A percentile compares a stretch with the other conserved stretches of the same genome.
phyloP scores from a whole-genome alignment of 2,329 filamentous ascomycete species.

The Trichoderma simmonsii region DNA sequence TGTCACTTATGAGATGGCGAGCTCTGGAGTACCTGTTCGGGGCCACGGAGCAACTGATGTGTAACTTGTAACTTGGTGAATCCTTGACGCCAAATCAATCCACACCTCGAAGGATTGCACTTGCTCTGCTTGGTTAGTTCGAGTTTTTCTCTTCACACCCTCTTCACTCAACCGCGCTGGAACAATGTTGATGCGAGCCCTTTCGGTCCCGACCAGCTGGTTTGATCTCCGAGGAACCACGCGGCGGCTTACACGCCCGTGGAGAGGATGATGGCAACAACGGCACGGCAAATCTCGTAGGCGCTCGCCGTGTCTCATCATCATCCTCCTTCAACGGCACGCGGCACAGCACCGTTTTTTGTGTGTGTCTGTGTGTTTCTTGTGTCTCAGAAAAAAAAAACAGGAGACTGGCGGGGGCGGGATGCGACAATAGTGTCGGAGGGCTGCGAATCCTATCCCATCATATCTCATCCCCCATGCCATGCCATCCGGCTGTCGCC shows the following conservation, averaged over 20 bases:
- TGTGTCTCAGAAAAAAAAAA: neutral
- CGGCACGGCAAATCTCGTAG: neutral
- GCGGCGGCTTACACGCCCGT: neutral
- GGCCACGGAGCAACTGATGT: neutral
- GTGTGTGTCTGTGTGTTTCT: neutral
- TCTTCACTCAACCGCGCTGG: neutral
- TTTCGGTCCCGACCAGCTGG: constrained; percentile 14
- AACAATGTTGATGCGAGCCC: neutral
- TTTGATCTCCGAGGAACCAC: constrained; percentile 14
- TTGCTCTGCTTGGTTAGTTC: neutral
- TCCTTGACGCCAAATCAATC: neutral
- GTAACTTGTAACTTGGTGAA: neutral
- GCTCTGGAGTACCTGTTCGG: neutral
- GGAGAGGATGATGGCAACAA: neutral
- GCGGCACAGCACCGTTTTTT: neutral
- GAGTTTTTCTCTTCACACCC: neutral
- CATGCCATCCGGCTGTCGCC: neutral
- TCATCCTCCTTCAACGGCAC: neutral
- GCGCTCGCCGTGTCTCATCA: neutral
- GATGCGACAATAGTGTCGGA: neutral
- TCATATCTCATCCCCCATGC: neutral
- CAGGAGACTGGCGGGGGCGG: neutral
- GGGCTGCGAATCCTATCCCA: neutral
- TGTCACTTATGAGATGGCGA: neutral
- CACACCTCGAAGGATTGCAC: neutral